Percentiles rank a stretch among this genome's conserved stretches.
Evolutionary conservation across 192 early-diverging fungal species (phyloP).

Genomic region (Coemansia brasiliensis): DNA sequence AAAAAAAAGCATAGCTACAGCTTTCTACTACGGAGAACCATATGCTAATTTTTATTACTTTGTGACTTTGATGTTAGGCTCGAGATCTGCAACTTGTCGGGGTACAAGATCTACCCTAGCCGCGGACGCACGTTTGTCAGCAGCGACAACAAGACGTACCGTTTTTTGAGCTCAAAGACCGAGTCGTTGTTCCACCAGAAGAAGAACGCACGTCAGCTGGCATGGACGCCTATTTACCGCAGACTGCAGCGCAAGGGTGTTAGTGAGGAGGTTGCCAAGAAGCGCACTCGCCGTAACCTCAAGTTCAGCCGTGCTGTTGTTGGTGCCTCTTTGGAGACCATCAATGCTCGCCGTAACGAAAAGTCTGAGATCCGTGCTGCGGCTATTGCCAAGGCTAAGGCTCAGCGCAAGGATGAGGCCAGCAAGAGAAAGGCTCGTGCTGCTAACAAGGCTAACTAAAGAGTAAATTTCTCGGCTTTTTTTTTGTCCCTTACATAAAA

Average conservation of each 20-base stretch:
- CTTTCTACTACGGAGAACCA: too few relatives aligned
- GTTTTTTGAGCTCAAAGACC: slow-evolving; percentile 95
- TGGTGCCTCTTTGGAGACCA: slow-evolving; percentile 92
- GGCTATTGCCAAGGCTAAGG: slow-evolving; percentile 87
- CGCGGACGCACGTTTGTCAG: slow-evolving; percentile 94
- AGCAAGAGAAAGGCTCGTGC: slow-evolving; percentile 87
- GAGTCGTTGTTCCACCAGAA: slow-evolving; percentile 97
- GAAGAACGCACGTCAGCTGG: slow-evolving; percentile 96
- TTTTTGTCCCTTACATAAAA: slow-evolving; percentile 6
- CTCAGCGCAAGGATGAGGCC: slow-evolving; percentile 84
- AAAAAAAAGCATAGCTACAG: too few relatives aligned
- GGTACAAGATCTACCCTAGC: slow-evolving; percentile 99
- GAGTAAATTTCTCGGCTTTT: too few relatives aligned
- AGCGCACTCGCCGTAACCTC: slow-evolving; percentile 89
- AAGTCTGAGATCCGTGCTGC: slow-evolving; percentile 91
- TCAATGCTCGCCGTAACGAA: slow-evolving; percentile 96
- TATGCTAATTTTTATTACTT: too few relatives aligned
- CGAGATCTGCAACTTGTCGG: slow-evolving; percentile 95
- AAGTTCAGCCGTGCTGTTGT: slow-evolving; percentile 96
- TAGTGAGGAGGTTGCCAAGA: slow-evolving; percentile 94
- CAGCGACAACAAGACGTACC: slow-evolving; percentile 83
- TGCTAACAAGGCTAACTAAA: slow-evolving; percentile 47
- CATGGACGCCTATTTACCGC: slow-evolving; percentile 96
- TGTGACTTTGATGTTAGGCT: too few relatives aligned
- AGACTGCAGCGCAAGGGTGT: slow-evolving; percentile 99